Conservation (phyloP, 768 basidiomycete species). For the Lactarius tabidus region DNA sequence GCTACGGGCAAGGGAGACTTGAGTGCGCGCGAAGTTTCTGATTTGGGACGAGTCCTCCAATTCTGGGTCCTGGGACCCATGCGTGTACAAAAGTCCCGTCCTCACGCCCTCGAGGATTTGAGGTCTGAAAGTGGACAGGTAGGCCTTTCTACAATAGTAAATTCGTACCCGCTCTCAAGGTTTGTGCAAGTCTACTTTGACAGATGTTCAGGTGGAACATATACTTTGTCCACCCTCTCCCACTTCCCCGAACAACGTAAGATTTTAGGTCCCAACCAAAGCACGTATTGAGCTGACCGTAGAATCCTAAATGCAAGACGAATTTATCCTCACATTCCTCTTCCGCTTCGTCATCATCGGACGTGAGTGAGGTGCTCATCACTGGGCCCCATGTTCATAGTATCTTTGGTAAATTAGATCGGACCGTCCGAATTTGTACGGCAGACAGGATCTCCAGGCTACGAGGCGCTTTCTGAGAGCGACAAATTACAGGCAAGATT, state of each 20-base stretch:
- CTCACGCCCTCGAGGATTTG: conserved; percentile 7
- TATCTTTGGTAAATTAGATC: conserved; percentile 4
- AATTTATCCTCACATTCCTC: neutral
- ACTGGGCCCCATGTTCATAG: neutral
- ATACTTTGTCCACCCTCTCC: neutral
- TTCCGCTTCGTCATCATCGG: neutral
- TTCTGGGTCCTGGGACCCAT: conserved; percentile 32
- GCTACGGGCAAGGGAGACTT: conserved; percentile 38
- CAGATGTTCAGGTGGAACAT: conserved; percentile 11
- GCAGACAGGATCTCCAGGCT: conserved; percentile 19
- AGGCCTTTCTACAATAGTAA: conserved; percentile 1
- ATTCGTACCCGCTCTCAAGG: neutral
- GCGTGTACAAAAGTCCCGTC: conserved; percentile 7
- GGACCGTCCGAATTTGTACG: conserved; percentile 6
- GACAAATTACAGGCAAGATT: conserved; percentile 24
- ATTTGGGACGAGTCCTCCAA: conserved; percentile 34
- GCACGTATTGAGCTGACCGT: neutral
- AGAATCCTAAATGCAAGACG: conserved; percentile 3
- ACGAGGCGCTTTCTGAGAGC: conserved; percentile 23
- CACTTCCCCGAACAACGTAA: conserved; percentile 5
- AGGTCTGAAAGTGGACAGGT: conserved; percentile 16
- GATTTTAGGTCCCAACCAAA: neutral
- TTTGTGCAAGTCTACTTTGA: conserved; percentile 6
- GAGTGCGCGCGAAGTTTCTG: conserved; percentile 37
- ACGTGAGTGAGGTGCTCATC: conserved; percentile 10